Evolutionary conservation across 106 monocot species (phyloP).

Genomic region (Platanthera zijinensis): DNA sequence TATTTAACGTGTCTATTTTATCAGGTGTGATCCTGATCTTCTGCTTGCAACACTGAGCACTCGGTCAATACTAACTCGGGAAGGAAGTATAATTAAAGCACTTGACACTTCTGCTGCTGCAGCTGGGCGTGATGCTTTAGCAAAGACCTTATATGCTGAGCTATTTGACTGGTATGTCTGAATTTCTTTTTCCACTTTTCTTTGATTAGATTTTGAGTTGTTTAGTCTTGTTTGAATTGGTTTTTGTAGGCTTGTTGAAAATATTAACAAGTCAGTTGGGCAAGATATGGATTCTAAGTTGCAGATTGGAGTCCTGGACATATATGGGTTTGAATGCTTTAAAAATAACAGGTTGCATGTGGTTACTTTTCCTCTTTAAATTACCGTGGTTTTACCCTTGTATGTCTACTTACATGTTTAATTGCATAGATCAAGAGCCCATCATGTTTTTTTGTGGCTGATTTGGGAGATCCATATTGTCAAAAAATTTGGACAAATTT

Average conservation of each 20-base stretch:
- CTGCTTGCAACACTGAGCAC: constrained; percentile 50
- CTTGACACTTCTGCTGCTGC: constrained; percentile 63
- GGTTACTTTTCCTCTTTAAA: background rate
- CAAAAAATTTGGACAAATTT: background rate
- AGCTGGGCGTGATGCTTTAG: constrained; percentile 69
- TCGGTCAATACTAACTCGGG: constrained; percentile 70
- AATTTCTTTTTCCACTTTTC: constrained; percentile 4
- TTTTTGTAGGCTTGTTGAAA: constrained; percentile 81
- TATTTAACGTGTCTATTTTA: constrained; percentile 2
- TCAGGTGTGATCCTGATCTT: constrained; percentile 54
- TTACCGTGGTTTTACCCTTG: background rate
- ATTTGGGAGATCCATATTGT: background rate
- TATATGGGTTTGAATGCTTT: constrained; percentile 93
- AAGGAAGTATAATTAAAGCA: constrained; percentile 68
- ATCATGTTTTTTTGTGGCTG: background rate
- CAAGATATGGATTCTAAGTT: constrained; percentile 64
- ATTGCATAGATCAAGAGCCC: background rate
- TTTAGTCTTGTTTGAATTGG: background rate
- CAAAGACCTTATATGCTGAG: constrained; percentile 85
- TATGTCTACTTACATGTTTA: background rate
- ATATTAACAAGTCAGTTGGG: constrained; percentile 87
- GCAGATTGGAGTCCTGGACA: constrained; percentile 87
- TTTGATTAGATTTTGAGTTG: background rate
- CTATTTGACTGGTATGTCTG: constrained; percentile 80
- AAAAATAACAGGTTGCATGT: constrained; percentile 61